Evolutionary conservation across 2,329 filamentous ascomycete species (phyloP).

Genomic region (Phoma herbarum): DNA sequence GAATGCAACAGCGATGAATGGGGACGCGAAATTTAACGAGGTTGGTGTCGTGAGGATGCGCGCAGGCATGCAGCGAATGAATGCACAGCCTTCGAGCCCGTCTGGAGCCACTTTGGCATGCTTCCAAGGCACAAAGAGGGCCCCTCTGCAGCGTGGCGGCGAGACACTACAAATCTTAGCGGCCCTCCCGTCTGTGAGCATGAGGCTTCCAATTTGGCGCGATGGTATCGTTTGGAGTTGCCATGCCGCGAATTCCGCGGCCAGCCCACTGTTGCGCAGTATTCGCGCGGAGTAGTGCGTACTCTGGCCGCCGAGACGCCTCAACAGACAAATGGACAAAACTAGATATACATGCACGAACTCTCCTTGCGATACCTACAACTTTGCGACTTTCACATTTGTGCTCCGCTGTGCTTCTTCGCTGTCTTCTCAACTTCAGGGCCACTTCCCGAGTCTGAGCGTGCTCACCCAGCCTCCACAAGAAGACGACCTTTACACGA

Average conservation of each 20-base stretch:
- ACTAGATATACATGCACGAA: constrained; percentile 16
- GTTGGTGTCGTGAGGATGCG: constrained; percentile 11
- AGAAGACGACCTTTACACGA: constrained; percentile 3
- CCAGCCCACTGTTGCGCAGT: constrained; percentile 27
- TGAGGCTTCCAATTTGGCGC: constrained; percentile 15
- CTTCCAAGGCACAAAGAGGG: constrained; percentile 23
- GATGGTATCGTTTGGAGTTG: constrained; percentile 19
- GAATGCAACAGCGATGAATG: constrained; percentile 15
- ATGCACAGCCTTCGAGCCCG: constrained; percentile 15
- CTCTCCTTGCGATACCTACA: constrained; percentile 2
- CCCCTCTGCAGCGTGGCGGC: constrained; percentile 27
- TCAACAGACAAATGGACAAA: constrained; percentile 16
- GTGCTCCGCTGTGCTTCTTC: not conserved
- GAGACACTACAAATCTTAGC: constrained; percentile 20
- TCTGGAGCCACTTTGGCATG: constrained; percentile 7
- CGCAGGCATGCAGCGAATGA: constrained; percentile 9
- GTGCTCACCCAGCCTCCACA: constrained; percentile 5
- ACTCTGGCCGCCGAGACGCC: constrained; percentile 18
- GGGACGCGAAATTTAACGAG: constrained; percentile 1
- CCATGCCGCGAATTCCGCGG: constrained; percentile 32
- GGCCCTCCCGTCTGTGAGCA: constrained; percentile 26
- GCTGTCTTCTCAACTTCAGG: not conserved
- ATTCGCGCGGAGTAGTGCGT: constrained; percentile 32
- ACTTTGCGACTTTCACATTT: not conserved
- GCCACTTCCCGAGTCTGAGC: not conserved